Base-by-base conservation (phyloP, 163 green algal species). In the Trebouxiophyceae sp. region DNA sequence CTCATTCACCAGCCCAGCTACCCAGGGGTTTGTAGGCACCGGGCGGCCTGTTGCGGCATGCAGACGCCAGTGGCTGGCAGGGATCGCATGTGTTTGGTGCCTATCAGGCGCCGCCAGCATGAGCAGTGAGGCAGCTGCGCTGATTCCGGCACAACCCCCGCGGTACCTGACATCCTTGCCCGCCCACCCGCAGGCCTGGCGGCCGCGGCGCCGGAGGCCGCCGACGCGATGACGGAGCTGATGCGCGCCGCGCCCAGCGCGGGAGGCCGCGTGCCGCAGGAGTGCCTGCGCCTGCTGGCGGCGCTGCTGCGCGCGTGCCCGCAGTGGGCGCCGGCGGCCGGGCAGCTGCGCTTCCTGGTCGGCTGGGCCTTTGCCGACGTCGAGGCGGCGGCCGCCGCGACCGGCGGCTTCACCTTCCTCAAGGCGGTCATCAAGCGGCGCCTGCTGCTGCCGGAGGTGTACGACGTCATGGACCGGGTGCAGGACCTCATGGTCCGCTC, bases 381-480 rank as follows among this genome's bases (percentile, higher is more conserved):
- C 23, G 85, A 88, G 54, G 78, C 84, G 8, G 67, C 65, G 2
- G 64, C 67, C 6, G 78, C 77, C 8, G 45, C 63, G 0, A 63
- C 71, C 23, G 80, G 76, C 24, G 71, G 77, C 5, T 93, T 95
- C 54, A 60, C 68, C 5, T 78, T 97, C 32, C 85, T 90, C 57
- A 76, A 82, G 23, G 89, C 89, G 26, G 77, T 97, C 45, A 66
- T 97, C 19, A 44, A 59, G 12, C 79, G 92, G 6, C 65, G 73
- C 39, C 71, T 95, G 64, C 72, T 97, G 64, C 67, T 95, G 59
- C 82, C 87, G 0, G 90, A 97, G 73, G 81, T 97, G 65, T 97
- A 97, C 71, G 90, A 97, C 71, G 63, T 93, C 2, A 96, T 97
- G 89, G 69, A 77, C 29, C 66, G 74, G 12, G 83, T 98, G 47